A percentile compares a stretch with the other conserved stretches of the same genome.
Evolutionary conservation across 2,329 filamentous ascomycete species (phyloP).

Genomic region (Verticillium nubilum): DNA sequence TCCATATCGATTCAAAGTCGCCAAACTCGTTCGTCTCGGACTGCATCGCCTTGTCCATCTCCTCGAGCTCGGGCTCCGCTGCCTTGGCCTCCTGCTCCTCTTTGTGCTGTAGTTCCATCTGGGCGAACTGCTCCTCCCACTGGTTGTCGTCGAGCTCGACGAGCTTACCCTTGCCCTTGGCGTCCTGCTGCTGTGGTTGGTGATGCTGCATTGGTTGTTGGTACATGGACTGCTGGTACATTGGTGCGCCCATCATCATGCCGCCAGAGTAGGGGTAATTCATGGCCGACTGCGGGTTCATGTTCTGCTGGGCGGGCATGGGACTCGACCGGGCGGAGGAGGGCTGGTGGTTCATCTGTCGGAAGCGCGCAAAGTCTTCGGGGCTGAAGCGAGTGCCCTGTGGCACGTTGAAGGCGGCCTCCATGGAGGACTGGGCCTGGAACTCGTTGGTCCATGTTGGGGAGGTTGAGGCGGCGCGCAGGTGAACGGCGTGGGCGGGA

Average conservation of each 20-base stretch:
- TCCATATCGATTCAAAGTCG: slow-evolving; percentile 88
- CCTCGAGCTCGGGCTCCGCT: slow-evolving; percentile 78
- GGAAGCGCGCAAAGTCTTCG: slow-evolving; percentile 84
- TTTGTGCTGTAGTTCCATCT: slow-evolving; percentile 68
- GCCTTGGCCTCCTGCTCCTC: slow-evolving; percentile 47
- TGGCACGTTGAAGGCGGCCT: slow-evolving; percentile 60
- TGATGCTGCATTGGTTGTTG: slow-evolving; percentile 48
- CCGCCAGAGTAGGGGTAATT: not conserved
- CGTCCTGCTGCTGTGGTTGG: slow-evolving; percentile 43
- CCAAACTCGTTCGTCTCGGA: slow-evolving; percentile 72
- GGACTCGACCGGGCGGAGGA: slow-evolving; percentile 47
- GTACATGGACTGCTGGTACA: slow-evolving; percentile 51
- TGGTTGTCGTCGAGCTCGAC: slow-evolving; percentile 90
- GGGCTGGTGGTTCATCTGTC: slow-evolving; percentile 58
- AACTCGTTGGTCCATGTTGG: slow-evolving; percentile 51
- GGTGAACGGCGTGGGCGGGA: slow-evolving; percentile 42
- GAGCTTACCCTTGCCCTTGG: slow-evolving; percentile 84
- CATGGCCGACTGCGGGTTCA: slow-evolving; percentile 18
- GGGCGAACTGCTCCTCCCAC: slow-evolving; percentile 95
- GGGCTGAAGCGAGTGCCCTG: slow-evolving; percentile 63
- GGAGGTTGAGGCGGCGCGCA: slow-evolving; percentile 48
- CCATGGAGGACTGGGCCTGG: slow-evolving; percentile 60
- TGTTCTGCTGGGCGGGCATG: slow-evolving; percentile 50
- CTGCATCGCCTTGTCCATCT: slow-evolving; percentile 67
- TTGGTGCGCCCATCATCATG: slow-evolving; percentile 42